phyloP scores from a whole-genome alignment of 129 eudicot genomes.

The Rutidosis leptorrhynchoides region DNA sequence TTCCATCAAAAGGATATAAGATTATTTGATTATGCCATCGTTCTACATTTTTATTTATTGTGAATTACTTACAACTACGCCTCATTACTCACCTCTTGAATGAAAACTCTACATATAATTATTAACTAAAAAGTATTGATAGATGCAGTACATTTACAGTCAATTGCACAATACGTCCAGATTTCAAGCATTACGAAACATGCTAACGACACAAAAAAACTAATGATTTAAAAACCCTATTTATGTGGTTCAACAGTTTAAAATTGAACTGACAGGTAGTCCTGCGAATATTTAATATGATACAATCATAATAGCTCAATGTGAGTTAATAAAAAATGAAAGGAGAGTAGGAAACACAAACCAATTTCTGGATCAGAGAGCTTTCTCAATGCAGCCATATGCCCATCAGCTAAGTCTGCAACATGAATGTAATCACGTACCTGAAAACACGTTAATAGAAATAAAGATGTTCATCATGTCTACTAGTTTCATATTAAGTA shows the following conservation, averaged over 20 bases:
- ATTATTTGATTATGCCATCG: not conserved
- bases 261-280: not conserved
- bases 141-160: not conserved
- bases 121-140: not conserved
- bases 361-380: constrained; percentile 69
- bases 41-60: constrained; percentile 3
- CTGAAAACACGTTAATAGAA: constrained; percentile 34
- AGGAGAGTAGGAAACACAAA: constrained; percentile 19
- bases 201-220: not conserved
- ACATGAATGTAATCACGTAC: constrained; percentile 98
- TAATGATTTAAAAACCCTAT: too few species aligned
- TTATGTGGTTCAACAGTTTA: not conserved
- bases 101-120: not conserved
- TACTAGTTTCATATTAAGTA: not conserved
- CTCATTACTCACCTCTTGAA: not conserved
- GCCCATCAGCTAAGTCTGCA: constrained; percentile 92
- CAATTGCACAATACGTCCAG: not conserved
- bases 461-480: not conserved
- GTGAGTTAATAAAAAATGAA: not conserved
- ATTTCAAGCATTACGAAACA: not conserved
- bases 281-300: not conserved
- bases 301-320: not conserved
- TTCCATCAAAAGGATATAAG: not conserved
- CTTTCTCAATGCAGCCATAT: constrained; percentile 81
- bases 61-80: not conserved